Conservation (phyloP, 345 rosid genomes). For the Eucalyptus globulus region DNA sequence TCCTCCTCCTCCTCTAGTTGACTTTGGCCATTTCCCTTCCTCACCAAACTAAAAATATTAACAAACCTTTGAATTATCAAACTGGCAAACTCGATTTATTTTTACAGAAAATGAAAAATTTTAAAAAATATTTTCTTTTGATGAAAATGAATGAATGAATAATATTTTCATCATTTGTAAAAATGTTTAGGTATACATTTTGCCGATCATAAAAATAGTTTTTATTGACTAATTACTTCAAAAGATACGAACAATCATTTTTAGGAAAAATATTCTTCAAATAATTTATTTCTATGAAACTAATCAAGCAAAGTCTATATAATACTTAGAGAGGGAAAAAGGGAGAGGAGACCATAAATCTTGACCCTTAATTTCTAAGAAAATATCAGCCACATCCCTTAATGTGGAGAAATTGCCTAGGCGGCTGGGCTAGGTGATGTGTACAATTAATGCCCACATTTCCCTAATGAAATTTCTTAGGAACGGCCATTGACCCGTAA, state of each 20-base stretch:
- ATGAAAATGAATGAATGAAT: too few relatives aligned
- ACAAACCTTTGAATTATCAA: background rate
- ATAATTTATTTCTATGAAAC: too few relatives aligned
- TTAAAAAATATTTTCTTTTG: too few relatives aligned
- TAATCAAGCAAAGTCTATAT: background rate
- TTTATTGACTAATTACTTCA: background rate
- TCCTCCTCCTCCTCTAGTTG: background rate
- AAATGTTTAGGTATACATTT: too few relatives aligned
- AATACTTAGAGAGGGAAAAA: background rate
- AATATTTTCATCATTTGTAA: too few relatives aligned
- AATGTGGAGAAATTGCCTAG: background rate
- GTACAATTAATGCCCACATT: background rate
- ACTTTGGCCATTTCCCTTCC: background rate
- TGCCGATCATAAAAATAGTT: background rate
- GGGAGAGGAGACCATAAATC: background rate
- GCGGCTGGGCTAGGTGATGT: background rate
- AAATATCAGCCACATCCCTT: background rate
- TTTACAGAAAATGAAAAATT: too few relatives aligned
- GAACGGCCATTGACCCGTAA: background rate
- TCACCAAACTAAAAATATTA: background rate
- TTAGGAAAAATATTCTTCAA: background rate
- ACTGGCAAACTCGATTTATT: background rate
- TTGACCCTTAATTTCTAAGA: background rate
- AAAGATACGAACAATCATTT: background rate
- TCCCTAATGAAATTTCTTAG: too few relatives aligned